Evolutionary conservation across 2,329 filamentous ascomycete species (phyloP).

Genomic region (Hymenoscyphus albidus): DNA sequence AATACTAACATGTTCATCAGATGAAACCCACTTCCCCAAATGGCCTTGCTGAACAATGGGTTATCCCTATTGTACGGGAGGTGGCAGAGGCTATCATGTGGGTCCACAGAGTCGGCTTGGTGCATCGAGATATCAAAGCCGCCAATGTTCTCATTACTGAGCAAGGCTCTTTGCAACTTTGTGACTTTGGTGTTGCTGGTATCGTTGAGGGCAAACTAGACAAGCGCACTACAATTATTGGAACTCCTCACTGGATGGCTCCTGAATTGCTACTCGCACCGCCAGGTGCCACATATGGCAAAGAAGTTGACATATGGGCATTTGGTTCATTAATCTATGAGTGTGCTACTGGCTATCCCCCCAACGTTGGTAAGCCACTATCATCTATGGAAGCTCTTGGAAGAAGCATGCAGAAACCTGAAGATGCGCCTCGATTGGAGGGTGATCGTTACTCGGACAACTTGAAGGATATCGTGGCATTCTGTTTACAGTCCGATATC

Average conservation of each 20-base stretch:
- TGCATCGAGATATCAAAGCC: conserved; percentile 66
- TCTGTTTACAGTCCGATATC: conserved; percentile 67
- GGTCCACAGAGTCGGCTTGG: conserved; percentile 66
- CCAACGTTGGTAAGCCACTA: conserved; percentile 57
- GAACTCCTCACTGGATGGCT: conserved; percentile 84
- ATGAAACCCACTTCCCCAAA: conserved; percentile 65
- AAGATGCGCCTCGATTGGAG: conserved; percentile 64
- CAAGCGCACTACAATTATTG: conserved; percentile 77
- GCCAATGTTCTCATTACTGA: conserved; percentile 80
- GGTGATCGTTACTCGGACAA: conserved; percentile 67
- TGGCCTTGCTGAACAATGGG: conserved; percentile 67
- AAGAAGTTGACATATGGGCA: conserved; percentile 78
- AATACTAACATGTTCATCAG: conserved; percentile 15
- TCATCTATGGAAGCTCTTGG: conserved; percentile 48
- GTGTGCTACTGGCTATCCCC: conserved; percentile 73
- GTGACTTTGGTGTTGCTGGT: conserved; percentile 80
- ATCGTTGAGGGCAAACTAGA: conserved; percentile 71
- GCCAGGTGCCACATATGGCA: conserved; percentile 53
- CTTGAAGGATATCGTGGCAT: conserved; percentile 67
- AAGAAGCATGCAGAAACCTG: conserved; percentile 37
- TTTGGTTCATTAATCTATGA: conserved; percentile 79
- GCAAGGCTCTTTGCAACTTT: conserved; percentile 72
- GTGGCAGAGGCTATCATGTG: conserved; percentile 63
- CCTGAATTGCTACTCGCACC: conserved; percentile 66
- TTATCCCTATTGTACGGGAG: conserved; percentile 63